These are phyloP conservation scores for Cladophialophora immunda DNA, from an alignment of 2,329 filamentous ascomycete genomes.

Conservation along the genomic window DNA sequence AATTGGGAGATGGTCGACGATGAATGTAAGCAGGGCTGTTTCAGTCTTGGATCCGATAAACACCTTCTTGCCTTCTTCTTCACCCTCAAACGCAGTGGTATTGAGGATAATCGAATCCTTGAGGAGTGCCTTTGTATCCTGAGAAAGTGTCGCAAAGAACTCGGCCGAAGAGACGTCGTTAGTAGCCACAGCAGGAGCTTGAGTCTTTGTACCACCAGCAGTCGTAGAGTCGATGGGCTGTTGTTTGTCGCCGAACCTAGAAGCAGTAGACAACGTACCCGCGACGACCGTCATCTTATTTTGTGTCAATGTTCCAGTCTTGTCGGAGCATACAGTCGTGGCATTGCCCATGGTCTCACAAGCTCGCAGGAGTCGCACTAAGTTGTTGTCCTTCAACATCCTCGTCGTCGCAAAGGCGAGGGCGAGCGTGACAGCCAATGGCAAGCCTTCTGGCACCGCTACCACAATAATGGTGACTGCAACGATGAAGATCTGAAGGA, in stretches of 20 bases:
- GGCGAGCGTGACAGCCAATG: constrained; percentile 68
- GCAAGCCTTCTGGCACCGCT: constrained; percentile 68
- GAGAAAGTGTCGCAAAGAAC: constrained; percentile 62
- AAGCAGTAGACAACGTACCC: constrained; percentile 61
- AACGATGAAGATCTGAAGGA: constrained; percentile 66
- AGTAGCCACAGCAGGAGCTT: constrained; percentile 39
- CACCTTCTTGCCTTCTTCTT: constrained; percentile 64
- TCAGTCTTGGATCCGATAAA: constrained; percentile 83
- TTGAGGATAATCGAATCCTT: constrained; percentile 73
- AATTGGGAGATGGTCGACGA: constrained; percentile 71
- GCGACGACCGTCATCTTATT: constrained; percentile 70
- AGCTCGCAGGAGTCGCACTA: constrained; percentile 67
- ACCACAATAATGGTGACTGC: constrained; percentile 68
- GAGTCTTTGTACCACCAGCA: constrained; percentile 38
- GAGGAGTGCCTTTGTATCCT: constrained; percentile 64
- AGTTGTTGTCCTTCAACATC: constrained; percentile 70
- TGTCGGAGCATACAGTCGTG: constrained; percentile 71
- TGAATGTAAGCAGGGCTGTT: constrained; percentile 76
- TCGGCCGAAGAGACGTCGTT: constrained; percentile 63
- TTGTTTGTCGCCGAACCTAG: constrained; percentile 55
- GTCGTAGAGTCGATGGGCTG: constrained; percentile 42
- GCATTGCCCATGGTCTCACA: constrained; percentile 73
- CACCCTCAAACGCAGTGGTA: constrained; percentile 74
- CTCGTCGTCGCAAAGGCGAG: constrained; percentile 70
- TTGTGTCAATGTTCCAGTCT: constrained; percentile 71